Base-by-base conservation (phyloP, 768 basidiomycete genomes). In the Mycena galopus region DNA sequence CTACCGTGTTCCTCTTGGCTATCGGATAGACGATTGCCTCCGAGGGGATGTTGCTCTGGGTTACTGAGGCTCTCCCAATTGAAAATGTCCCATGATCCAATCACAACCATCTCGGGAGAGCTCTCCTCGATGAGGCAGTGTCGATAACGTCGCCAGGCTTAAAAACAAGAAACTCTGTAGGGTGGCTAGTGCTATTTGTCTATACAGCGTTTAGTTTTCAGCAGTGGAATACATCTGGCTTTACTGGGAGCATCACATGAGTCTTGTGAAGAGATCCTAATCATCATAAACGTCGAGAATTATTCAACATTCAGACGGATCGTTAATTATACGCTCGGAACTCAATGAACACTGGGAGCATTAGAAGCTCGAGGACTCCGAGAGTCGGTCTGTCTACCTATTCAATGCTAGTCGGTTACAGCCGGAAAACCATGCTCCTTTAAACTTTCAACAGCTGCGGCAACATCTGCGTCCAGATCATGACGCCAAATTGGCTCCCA, bases 401-500 rank as follows among this genome's bases (percentile, higher is more conserved):
- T 51, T 57, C 10, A 16, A 47, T 5, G 10, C 27, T 27, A 17
- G 14, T 62, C 23, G 0, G 60, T 55, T n/a, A 44, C 61, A 58
- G 23, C 55, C 42, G 63, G 47, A 42, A 61, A 55, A 3, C 60
- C 65, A 11, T 50, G 55, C 25, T 67, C 25, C 62, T 76, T 69
- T 50, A 76, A 82, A 55, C 29, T 63, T 10, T 67, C 71, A 33
- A 82, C 60, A 1, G 85, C 84, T 6, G 64, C 68, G 16, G 78
- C 73, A 2, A 89, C 76, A 69, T 89, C 87, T 64, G 75, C 77
- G 27, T 80, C 78, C 35, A 87, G 75, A 61, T 89, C 85, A 76
- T 90, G 82, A 47, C 84, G 79, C 88, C 87, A 90, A 17, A 91
- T 83, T 14, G 84, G 82, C 42, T 82, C 83, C 86, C 85, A 90